phyloP scores from a whole-genome alignment of 768 basidiomycete species.

The Pisolithus marmoratus region DNA sequence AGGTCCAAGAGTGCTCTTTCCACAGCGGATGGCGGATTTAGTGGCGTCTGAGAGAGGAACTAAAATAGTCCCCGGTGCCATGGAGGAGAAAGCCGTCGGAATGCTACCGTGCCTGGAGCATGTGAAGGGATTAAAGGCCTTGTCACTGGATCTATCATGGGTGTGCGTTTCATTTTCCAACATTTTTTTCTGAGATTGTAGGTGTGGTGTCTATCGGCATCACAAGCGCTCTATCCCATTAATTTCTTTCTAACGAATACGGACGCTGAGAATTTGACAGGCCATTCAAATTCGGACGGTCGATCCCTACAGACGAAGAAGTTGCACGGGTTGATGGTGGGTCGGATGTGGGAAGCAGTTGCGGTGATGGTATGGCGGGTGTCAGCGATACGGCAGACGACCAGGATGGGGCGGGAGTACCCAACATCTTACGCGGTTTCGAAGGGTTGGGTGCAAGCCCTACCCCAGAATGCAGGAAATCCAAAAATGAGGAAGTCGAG shows the following conservation, averaged over 20 bases:
- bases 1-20: neutral
- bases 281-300: conserved; percentile 42
- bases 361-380: conserved; percentile 11
- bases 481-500: conserved; percentile 8
- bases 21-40: neutral
- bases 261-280: conserved; percentile 17
- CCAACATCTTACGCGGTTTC: conserved; percentile 14
- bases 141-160: neutral
- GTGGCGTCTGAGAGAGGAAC: neutral
- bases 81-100: neutral
- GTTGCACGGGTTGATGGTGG: conserved; percentile 15
- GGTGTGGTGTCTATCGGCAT: too few species aligned
- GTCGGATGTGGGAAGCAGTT: conserved; percentile 1
- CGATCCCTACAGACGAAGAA: conserved; percentile 29
- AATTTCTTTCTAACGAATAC: neutral
- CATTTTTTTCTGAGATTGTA: neutral
- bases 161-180: neutral
- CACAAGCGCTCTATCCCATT: too few species aligned
- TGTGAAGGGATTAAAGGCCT: neutral
- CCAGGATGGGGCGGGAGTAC: neutral
- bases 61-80: neutral
- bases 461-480: conserved; percentile 8
- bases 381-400: conserved; percentile 11
- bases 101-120: neutral
- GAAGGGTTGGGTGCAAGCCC: conserved; percentile 23